Evolutionary conservation across 1,284 basidiomycete species (phyloP), one percentile per base, ranked within the genome.

Genomic region (Ganoderma leucocontextum): DNA sequence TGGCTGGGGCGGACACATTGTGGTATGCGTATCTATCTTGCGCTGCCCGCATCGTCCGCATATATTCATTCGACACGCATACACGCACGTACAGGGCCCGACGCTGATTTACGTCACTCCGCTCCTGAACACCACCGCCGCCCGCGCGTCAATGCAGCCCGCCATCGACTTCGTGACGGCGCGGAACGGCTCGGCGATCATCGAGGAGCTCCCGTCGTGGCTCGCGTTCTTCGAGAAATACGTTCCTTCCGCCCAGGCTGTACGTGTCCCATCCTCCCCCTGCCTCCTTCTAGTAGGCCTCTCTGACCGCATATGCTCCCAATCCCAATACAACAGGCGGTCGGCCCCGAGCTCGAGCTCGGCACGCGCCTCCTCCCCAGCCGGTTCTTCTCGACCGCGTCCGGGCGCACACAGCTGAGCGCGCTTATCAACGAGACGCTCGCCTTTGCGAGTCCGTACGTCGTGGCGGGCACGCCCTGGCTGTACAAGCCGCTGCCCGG

Each of bases 1-100:
- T 68, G 87, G 87, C 25, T 88, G 87, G 87, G 86, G 87, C 52
- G 86, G 85, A 6, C 82, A 83, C 65, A 80, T 83, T 5, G 79
- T 73, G 39, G 79, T 82, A 36, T 68, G 80, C 63, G 4, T 5
- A 33, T 41, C 36, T 9, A 1, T 35, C 29, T 10, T 42, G 33
- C 4, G n/a, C 17, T 19, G 39, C 13, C 2, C 42, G 9, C 12
- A 15, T 29, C 22, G 33, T n/a, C n/a, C 19, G 7, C 60, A 49
- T 22, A 22, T 52, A 33, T 13, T 47, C 17, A 35, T 47, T 8
- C 9, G 8, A n/a, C 13, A 19, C 35, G 60, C n/a, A 29, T 49
- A 25, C 36, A n/a, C 25, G 0, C 29, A 35, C 61, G 4, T 25
- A 29, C 44, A 72, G 71, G 69, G 71, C 38, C 65, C 71, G 2